These are phyloP conservation scores for Lycium ferocissimum DNA, from an alignment of 257 asterid species.

Conservation along the genomic window DNA sequence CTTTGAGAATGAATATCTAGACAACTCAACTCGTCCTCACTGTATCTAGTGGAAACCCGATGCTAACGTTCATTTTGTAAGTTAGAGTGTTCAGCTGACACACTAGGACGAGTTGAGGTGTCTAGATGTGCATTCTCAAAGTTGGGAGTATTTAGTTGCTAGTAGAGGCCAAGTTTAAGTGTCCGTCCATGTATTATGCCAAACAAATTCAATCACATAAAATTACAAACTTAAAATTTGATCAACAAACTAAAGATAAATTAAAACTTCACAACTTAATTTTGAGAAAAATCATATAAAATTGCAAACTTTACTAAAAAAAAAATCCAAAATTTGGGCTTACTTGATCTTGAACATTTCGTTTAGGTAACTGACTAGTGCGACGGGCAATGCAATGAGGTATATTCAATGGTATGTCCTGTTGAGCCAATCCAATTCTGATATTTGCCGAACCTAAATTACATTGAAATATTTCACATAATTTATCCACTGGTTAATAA, in stretches of 20 bases:
- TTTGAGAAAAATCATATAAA: neutral
- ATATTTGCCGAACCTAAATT: constrained; percentile 70
- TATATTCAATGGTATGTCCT: constrained; percentile 68
- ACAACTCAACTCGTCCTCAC: no score
- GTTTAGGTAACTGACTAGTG: constrained; percentile 70
- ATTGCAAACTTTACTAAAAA: neutral
- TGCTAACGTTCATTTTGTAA: no score
- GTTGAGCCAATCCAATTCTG: constrained; percentile 87
- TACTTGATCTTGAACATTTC: constrained; percentile 89
- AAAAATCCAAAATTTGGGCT: neutral
- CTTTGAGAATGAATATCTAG: no score
- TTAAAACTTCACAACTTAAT: neutral
- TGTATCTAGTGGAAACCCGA: no score
- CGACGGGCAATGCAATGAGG: constrained; percentile 95
- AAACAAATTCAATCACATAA: neutral
- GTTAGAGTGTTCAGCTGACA: no score
- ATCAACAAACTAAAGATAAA: constrained; percentile 1
- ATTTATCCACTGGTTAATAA: neutral
- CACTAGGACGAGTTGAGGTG: no score
- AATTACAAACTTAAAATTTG: neutral
- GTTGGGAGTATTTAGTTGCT: no score
- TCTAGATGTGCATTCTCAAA: no score
- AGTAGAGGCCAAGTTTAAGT: no score
- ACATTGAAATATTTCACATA: neutral
- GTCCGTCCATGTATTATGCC: no score